A percentile compares a stretch with the other conserved stretches of the same genome.
Conservation (phyloP, 176 grass and related monocot species). For the Oryza meridionalis region DNA sequence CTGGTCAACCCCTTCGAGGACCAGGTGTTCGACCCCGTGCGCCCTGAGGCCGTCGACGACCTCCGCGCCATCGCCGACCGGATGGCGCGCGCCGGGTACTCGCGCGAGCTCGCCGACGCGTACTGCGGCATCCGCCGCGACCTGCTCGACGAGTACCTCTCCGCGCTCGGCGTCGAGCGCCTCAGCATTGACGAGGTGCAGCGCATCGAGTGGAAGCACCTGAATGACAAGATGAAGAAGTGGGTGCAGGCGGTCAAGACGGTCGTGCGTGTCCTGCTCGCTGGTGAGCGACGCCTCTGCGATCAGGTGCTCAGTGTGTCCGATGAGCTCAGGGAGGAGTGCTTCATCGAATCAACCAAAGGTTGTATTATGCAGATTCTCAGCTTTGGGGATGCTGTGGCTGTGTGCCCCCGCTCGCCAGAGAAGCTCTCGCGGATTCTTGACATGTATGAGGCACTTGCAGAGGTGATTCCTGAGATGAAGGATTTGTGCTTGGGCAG, state of each 20-base stretch:
- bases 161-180: conserved; percentile 82
- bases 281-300: conserved; percentile 75
- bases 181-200: conserved; percentile 98
- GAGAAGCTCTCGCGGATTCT: conserved; percentile 88
- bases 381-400: conserved; percentile 85
- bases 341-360: conserved; percentile 81
- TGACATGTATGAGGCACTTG: conserved; percentile 88
- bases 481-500: conserved; percentile 63
- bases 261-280: conserved; percentile 70
- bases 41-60: conserved; percentile 70
- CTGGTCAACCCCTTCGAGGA: conserved; percentile 62
- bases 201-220: conserved; percentile 74
- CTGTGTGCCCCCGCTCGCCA: conserved; percentile 71
- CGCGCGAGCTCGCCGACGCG: conserved; percentile 72
- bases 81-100: conserved; percentile 81
- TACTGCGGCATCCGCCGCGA: conserved; percentile 80
- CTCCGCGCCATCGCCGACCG: conserved; percentile 76
- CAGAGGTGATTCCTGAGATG: conserved; percentile 77
- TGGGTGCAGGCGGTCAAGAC: conserved; percentile 88
- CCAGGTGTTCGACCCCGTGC: conserved; percentile 70
- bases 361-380: conserved; percentile 88
- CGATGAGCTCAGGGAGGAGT: conserved; percentile 74
- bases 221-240: conserved; percentile 97
- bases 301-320: conserved; percentile 67
- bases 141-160: conserved; percentile 85